Evolutionary conservation across 345 rosid genomes (phyloP), one percentile per base, ranked within the genome.

Genomic region (Lepidium sativum): DNA sequence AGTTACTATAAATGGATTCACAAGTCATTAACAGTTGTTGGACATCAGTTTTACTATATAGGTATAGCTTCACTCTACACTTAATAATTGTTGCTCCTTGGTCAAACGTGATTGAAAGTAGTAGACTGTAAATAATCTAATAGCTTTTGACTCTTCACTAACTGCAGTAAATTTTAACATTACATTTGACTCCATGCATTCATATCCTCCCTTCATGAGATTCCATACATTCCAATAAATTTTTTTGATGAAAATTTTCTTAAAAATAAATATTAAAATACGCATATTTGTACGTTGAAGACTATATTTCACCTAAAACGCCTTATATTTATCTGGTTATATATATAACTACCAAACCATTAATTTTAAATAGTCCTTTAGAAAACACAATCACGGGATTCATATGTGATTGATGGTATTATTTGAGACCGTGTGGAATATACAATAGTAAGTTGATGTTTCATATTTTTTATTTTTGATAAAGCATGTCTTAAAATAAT

Each of bases 101-200:
- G 49, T 61, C 63, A 61, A 70, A 53, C 23, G 32, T 62, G 17
- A 34, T 14, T 62, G 35, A 38, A 40, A 60, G 33, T 2, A 60
- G 37, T 23, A 23, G 25, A 23, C 37, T 11, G 43, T 62, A 61
- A 53, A 42, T 34, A 39, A 69, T 23, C 25, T 5, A 42, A n/a
- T 18, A 44, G 31, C 39, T 32, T 41, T 47, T 47, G 65, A 47
- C 43, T 70, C 25, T 69, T 25, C 16, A 14, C 55, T n/a, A 69
- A 41, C 21, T 38, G 34, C 51, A 45, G 17, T 37, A 32, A 53
- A 42, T 23, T 23, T 23, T 23, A 23, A 23, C 25, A 23, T 23
- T 23, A 23, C 2, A 23, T 2, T 1, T 37, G 1, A 9, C 42
- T 37, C 38, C 37, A 60, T 40, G 53, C 67, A 50, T 42, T 58